phyloP scores from a whole-genome alignment of 2,329 filamentous ascomycete species.

The Calycina marina region DNA sequence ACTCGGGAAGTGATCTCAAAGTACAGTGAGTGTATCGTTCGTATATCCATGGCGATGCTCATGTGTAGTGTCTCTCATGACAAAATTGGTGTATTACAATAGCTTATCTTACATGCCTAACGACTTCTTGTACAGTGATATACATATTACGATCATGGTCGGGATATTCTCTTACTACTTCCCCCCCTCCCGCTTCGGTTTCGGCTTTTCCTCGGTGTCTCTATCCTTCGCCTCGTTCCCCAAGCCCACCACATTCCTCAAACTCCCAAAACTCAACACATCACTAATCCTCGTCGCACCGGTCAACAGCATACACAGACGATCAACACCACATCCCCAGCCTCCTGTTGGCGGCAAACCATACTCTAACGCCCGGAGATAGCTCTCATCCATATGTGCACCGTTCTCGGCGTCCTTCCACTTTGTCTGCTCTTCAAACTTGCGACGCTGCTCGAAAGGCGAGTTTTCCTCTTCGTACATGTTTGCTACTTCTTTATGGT shows the following conservation, averaged over 20 bases:
- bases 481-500: conserved; percentile 74
- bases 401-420: conserved; percentile 24
- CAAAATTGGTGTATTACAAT: no score
- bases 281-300: conserved; percentile 69
- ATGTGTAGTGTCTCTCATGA: no score
- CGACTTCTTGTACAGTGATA: no score
- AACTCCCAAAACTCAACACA: conserved; percentile 74
- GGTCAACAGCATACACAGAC: conserved; percentile 81
- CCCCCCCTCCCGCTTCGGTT: no score
- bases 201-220: no score
- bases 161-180: no score
- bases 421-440: conserved; percentile 51
- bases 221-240: conserved; percentile 4
- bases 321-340: conserved; percentile 89
- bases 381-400: conserved; percentile 44
- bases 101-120: no score
- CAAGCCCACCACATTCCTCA: conserved; percentile 51
- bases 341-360: conserved; percentile 91
- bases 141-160: no score
- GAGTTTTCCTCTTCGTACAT: conserved; percentile 98
- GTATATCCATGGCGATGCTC: no score
- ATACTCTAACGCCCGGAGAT: conserved; percentile 71
- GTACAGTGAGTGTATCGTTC: no score
- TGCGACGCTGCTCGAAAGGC: conserved; percentile 69
- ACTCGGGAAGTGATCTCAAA: no score